phyloP scores from a whole-genome alignment of 2,329 filamentous ascomycete species.

The Colletotrichum liriopes region DNA sequence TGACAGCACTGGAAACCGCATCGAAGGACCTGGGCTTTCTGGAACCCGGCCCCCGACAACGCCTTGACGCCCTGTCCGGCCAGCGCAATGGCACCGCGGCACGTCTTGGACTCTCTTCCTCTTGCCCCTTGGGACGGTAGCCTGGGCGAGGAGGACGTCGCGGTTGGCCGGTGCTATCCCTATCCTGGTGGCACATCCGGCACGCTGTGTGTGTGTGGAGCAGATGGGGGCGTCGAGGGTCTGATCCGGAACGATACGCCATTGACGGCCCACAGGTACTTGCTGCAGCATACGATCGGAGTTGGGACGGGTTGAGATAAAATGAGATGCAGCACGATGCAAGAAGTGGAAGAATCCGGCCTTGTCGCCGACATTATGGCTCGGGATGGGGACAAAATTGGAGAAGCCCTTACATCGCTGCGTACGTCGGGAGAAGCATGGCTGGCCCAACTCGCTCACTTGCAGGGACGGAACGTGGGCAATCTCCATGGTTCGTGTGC shows the following conservation, averaged over 20 bases:
- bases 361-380: slow-evolving; percentile 20
- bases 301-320: slow-evolving; percentile 9
- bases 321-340: background rate
- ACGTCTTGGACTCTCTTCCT: background rate
- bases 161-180: slow-evolving; percentile 39
- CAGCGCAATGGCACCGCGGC: background rate
- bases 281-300: slow-evolving; percentile 11
- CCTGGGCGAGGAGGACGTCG: slow-evolving; percentile 21
- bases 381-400: slow-evolving; percentile 18
- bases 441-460: background rate
- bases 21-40: slow-evolving; percentile 28
- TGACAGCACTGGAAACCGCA: slow-evolving; percentile 27
- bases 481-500: background rate
- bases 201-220: slow-evolving; percentile 22
- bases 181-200: slow-evolving; percentile 43
- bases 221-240: slow-evolving; percentile 7
- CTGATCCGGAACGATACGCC: slow-evolving; percentile 10
- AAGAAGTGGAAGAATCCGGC: slow-evolving; percentile 2
- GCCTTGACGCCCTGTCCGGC: background rate
- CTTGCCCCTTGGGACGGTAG: slow-evolving; percentile 34
- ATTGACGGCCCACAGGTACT: slow-evolving; percentile 15
- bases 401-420: background rate
- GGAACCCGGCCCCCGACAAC: slow-evolving; percentile 18
- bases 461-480: background rate
- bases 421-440: background rate